Base-by-base conservation (phyloP, 192 early-diverging fungal genomes). In the Coemansia furcata region DNA sequence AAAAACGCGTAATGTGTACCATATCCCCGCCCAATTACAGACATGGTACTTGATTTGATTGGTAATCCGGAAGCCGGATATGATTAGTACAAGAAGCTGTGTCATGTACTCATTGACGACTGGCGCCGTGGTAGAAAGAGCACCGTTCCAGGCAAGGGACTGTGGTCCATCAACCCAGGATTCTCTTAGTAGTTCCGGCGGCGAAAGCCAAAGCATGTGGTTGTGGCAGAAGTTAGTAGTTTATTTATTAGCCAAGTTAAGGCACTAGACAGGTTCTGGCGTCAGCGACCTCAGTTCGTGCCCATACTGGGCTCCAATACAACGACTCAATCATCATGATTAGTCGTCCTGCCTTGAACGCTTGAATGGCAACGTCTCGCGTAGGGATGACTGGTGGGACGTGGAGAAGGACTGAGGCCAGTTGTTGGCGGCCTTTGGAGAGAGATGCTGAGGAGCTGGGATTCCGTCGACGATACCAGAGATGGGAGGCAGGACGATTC, bases 361-460 rank as follows among this genome's bases (percentile, higher is more conserved):
- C 47, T 77, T 77, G 23, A 50, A 32, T 32, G 77, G 49, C 30
- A 78, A 47, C 1, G 77, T 78, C n/a, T 69, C 71, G 61, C 77
- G 77, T 33, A 78, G 62, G 35, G 77, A 78, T 38, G 77, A 78
- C 71, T 69, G 63, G 23, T 57, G 65, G 9, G 19, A 14, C 15
- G 62, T 40, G 15, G 19, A 32, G 23, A 19, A 42, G 40, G 23
- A n/a, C 23, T 33, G 54, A 7, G 23, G 49, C 42, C 33, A 50
- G 35, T 29, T 33, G 59, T 36, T 46, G 43, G 55, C 19, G 37
- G 26, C 8, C 50, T 52, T 52, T 52, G 50, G 14, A 8, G 39
- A 52, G 37, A 33, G 29, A 15, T 39, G 73, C 9, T 44, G 67
- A 11, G 17, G 60, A 11, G 40, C 61, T 9, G 59, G 6, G 12